Evolutionary conservation across 106 monocot genomes (phyloP).

Genomic region (Allium fistulosum): DNA sequence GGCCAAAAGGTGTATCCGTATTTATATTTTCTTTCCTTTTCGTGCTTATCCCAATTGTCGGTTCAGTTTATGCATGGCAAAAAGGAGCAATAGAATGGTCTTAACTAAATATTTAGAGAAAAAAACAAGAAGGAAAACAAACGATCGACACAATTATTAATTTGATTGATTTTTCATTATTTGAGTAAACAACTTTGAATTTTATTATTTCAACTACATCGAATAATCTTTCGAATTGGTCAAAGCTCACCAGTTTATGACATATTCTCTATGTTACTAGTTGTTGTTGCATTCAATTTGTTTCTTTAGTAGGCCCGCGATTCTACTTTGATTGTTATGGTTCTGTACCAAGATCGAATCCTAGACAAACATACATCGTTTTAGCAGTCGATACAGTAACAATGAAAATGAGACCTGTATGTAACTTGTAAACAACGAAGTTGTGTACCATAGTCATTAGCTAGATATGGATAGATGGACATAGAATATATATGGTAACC

Average conservation of each 20-base stretch:
- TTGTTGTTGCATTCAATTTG: conserved; percentile 12
- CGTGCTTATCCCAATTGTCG: conserved; percentile 2
- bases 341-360: too few relatives aligned
- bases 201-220: conserved; percentile 13
- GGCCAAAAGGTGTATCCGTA: neutral
- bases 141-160: neutral
- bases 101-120: neutral
- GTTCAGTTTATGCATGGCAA: conserved; percentile 6
- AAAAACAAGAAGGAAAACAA: neutral
- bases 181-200: conserved; percentile 9
- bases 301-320: neutral
- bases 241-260: conserved; percentile 7
- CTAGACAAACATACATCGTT: too few relatives aligned
- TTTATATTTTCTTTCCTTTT: neutral
- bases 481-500: conserved; percentile 2
- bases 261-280: neutral
- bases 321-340: neutral
- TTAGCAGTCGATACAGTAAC: too few relatives aligned
- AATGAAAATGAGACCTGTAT: neutral
- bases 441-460: neutral
- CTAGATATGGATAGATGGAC: neutral
- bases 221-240: conserved; percentile 9
- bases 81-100: neutral
- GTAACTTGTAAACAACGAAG: neutral
- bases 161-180: conserved; percentile 8